A percentile compares a stretch with the other conserved stretches of the same genome.
Evolutionary conservation across 495 filamentous ascomycete genomes (phyloP).

Genomic region (Tuber melanosporum): DNA sequence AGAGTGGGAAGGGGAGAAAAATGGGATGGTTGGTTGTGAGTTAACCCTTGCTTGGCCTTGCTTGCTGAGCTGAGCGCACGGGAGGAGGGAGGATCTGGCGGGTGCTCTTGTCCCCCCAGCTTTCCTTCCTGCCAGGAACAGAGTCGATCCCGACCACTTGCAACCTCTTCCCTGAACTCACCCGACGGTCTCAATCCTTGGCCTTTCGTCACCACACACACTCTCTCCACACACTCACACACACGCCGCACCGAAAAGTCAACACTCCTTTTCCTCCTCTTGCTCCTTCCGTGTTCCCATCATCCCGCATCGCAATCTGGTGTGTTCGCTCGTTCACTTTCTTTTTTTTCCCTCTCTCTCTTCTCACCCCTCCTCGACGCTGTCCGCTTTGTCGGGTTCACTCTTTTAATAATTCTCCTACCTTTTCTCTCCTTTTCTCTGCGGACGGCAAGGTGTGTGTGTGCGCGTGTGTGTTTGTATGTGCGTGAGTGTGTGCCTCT

Average conservation of each 20-base stretch:
- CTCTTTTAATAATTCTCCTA: background rate
- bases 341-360: background rate
- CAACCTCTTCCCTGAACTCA: background rate
- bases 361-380: background rate
- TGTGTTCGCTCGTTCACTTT: background rate
- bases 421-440: background rate
- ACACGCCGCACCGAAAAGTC: background rate
- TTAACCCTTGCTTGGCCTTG: background rate
- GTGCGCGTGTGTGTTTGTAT: background rate
- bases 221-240: background rate
- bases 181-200: background rate
- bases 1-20: background rate
- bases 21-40: background rate
- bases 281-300: background rate
- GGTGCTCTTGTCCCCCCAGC: background rate
- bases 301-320: background rate
- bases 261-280: background rate
- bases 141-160: constrained; percentile 1
- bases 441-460: background rate
- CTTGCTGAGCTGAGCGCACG: background rate
- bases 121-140: background rate
- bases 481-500: background rate
- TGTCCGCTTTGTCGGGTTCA: background rate
- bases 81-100: background rate
- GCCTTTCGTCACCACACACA: background rate